Evolutionary conservation across 2,329 filamentous ascomycete genomes (phyloP), one percentile per base, ranked within the genome.

Genomic region (Exophiala bonariae): DNA sequence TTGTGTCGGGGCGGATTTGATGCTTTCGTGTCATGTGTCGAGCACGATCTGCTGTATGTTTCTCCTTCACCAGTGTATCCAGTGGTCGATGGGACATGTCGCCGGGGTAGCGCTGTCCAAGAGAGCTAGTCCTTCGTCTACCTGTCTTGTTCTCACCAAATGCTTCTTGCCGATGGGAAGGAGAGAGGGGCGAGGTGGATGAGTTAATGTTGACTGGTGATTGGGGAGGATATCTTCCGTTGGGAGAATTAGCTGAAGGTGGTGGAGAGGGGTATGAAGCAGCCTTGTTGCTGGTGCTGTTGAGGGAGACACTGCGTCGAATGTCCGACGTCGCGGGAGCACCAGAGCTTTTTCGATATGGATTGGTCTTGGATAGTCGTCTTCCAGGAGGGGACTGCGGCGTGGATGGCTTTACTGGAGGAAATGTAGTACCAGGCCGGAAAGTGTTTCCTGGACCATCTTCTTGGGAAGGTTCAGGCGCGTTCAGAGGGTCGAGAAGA

Each of bases 1-100:
- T 93, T 7, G 77, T 75, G 65, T 97, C 91, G 2, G 88, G 79
- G 36, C 79, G 79, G 19, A 83, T 80, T 13, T 85, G 76, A 59
- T 83, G 74, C 60, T 77, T 79, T 63, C 83, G 86, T 59, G 77
- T 79, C 38, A 87, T 76, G 64, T 86, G 84, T 2, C 80, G 80
- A 19, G 81, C 71, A 40, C 83, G 81, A 61, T 88, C 72, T 31
- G 58, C 58, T 7, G 36, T 31, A 18, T 50, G 39, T 19, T 57
- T 57, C 38, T 59, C 54, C 26, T 52, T 57, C 7, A 44, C 32
- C 11, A 61, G 37, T 10, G 46, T 48, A 36, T 61, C 58, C 9
- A 61, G 49, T 14, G 58, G 58, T 11, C 50, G 43, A 31, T 54
- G 51, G 8, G 54, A 56, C 28, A 30, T 55, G 30, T 61, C 58